These are phyloP conservation scores for Boletus vinaceobasis DNA, from an alignment of 768 basidiomycete genomes.

Conservation along the genomic window DNA sequence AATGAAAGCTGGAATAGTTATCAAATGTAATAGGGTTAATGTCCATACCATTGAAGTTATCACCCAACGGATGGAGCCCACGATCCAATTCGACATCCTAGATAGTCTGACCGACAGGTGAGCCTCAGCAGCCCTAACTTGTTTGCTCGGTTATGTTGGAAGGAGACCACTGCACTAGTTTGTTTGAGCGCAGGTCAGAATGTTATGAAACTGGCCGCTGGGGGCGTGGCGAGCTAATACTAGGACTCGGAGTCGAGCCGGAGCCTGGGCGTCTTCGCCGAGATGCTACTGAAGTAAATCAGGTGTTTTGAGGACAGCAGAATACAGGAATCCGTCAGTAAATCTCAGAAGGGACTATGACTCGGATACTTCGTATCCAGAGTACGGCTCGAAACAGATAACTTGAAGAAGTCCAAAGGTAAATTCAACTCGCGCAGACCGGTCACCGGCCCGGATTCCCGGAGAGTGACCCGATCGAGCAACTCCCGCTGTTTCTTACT, in stretches of 20 bases:
- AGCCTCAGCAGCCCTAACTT: background rate
- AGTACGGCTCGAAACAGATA: background rate
- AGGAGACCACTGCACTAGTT: background rate
- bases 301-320: background rate
- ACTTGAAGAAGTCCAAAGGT: background rate
- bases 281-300: background rate
- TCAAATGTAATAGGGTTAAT: background rate
- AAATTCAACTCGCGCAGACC: background rate
- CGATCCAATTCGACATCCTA: background rate
- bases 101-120: background rate
- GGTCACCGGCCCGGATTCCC: background rate
- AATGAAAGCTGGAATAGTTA: background rate
- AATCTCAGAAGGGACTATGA: background rate
- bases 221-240: too few relatives aligned
- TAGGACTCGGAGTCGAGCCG: background rate
- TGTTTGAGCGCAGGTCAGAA: background rate
- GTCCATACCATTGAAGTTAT: background rate
- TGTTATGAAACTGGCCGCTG: too few relatives aligned
- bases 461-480: background rate
- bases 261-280: too few relatives aligned
- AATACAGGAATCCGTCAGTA: background rate
- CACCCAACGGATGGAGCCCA: background rate
- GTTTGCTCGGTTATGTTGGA: background rate
- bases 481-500: background rate
- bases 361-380: background rate